A percentile compares a stretch with the other conserved stretches of the same genome.
These are phyloP conservation scores for Colletotrichum eleusines DNA, from an alignment of 2,329 filamentous ascomycete genomes.

Conservation along the genomic window DNA sequence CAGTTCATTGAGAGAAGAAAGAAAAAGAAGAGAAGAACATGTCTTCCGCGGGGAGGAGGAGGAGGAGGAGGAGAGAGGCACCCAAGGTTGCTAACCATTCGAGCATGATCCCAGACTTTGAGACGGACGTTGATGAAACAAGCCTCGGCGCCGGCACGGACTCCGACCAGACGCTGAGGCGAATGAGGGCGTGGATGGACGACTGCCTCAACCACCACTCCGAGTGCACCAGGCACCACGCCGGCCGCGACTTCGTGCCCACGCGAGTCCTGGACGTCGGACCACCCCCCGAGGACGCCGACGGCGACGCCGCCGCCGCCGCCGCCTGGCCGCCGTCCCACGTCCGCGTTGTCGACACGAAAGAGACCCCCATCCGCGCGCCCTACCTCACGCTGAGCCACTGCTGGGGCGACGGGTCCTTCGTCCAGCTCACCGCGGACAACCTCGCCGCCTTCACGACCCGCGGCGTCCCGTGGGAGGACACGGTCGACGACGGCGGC, in stretches of 20 bases:
- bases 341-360: constrained; percentile 22
- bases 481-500: neutral
- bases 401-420: constrained; percentile 41
- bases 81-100: neutral
- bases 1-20: no score
- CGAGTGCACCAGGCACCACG: constrained; percentile 28
- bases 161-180: neutral
- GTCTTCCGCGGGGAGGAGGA: no score
- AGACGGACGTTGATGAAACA: neutral
- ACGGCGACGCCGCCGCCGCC: no score
- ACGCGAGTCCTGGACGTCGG: constrained; percentile 40
- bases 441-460: constrained; percentile 14
- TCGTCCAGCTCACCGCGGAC: constrained; percentile 22
- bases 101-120: neutral
- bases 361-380: neutral
- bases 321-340: neutral
- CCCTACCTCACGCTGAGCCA: constrained; percentile 43
- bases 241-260: constrained; percentile 24
- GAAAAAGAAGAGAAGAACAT: no score
- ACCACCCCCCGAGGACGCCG: neutral
- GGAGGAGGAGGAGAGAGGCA: no score
- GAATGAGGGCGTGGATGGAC: constrained; percentile 37
- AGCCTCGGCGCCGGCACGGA: neutral
- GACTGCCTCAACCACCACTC: constrained; percentile 27
- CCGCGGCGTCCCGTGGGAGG: constrained; percentile 22